Base-by-base conservation (phyloP, 2,329 filamentous ascomycete genomes). In the Colletotrichum paranaense region DNA sequence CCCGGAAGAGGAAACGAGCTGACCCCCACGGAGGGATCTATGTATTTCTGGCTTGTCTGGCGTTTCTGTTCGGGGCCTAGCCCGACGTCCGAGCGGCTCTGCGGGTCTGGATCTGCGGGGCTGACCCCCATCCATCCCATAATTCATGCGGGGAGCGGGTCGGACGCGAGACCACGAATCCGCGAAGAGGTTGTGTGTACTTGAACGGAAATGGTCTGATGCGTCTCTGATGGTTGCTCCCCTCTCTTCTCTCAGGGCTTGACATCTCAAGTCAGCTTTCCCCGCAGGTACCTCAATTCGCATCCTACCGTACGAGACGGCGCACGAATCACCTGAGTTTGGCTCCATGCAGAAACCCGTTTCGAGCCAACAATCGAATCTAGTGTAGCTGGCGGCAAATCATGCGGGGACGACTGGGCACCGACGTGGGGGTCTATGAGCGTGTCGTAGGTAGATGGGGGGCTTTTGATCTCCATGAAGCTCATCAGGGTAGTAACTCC, bases 111-210 rank as follows among this genome's bases (percentile, higher is more conserved):
- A 24, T 7, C 8, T 60, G 55, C 55, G 55, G 67, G 26, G 11
- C 24, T 73, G 67, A 70, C 70, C 70, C 70, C 70, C 70, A 70
- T 52, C 46, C 7, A 28, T 28, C 26, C 65, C 59, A 32, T 46
- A 38, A 28, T 24, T 1, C 26, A 7, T 59, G 42, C 28, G 42
- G 46, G 22, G 59, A 59, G 49, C 46, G 67, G 60, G 60, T 65
- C 60, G 28, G 46, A 30, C 32, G 26, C 62, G 22, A 52, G 46
- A 46, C 24, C 53, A 30, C 38, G 42, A 55, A 55, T 55, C 46
- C 30, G 19, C 30, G 16, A 56, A 5, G 38, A 35, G 32, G 30
- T 22, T 14, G 57, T 32, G 12, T 32, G 12, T 19, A n/a, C 8
- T 46, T 38, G 55, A 57, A 32, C 32, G 22, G 32, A 62, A 49